Evolutionary conservation across 2,329 filamentous ascomycete genomes (phyloP), one percentile per base, ranked within the genome.

Genomic region (Aspergillus latus): DNA sequence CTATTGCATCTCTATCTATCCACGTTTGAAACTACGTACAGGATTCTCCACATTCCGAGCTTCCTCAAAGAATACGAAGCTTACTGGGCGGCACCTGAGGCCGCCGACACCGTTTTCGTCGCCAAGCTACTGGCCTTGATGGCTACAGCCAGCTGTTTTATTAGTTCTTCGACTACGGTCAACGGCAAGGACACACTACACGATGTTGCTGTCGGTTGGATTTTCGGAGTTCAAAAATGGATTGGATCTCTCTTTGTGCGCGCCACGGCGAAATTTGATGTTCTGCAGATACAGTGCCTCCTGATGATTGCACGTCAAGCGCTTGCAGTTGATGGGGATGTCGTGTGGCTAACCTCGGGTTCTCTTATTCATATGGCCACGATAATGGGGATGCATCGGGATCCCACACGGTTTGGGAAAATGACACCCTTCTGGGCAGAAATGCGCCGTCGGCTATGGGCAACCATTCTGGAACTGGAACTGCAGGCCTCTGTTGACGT

Each of bases 11-110:
- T 73, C 30, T 86, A 86, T 70, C 70, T 88, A 15, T 73, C 81
- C 47, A 80, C 80, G 0, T 78, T 83, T 60, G 84, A 87, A 62
- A 79, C 80, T 1, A 78, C 82, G 13, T 78, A 82, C 59, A 78
- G 85, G 2, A 76, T 88, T 26, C 56, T 88, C 7, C 81, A 88
- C 64, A 66, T 82, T 1, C 84, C 84, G 0, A 80, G 78, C 0
- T 87, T 88, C 59, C 72, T 76, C 44, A 72, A 73, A 9, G 80
- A 84, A 32, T 87, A 86, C 61, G 78, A 82, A 21, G 73, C 76
- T 0, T 67, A 82, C 9, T 87, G 84, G 83, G 70, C 68, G 0
- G 73, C 75, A 13, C 74, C 76, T 0, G 62, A 68, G 16, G 68
- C 70, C 0, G 71, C 74, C 1, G 78, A 74, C 30, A 64, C 72